A percentile compares a stretch with the other conserved stretches of the same genome.
phyloP scores from a whole-genome alignment of 495 filamentous ascomycete species.

The Astrocystis sublimbata region DNA sequence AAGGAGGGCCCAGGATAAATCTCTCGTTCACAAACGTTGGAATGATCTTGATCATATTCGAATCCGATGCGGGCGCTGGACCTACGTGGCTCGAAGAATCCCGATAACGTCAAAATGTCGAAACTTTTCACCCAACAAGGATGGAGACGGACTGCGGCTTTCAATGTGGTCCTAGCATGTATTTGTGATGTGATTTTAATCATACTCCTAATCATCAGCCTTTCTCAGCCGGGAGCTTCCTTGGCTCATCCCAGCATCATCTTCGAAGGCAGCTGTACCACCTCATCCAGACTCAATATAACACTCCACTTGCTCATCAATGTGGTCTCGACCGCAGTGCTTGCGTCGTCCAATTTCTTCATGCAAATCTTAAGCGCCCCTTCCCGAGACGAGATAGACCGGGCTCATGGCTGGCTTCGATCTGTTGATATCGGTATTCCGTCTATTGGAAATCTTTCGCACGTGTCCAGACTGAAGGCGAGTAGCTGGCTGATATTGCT shows the following conservation, averaged over 20 bases:
- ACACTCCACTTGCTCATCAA: conserved; percentile 38
- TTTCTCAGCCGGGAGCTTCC: neutral
- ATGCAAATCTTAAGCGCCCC: conserved; percentile 38
- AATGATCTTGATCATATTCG: too few species aligned
- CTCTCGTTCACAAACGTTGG: too few species aligned
- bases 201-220: neutral
- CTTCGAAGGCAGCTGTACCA: neutral
- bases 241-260: neutral
- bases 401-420: neutral
- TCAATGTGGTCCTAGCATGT: neutral
- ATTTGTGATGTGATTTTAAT: neutral
- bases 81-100: too few species aligned
- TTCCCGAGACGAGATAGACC: neutral
- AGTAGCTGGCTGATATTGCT: neutral
- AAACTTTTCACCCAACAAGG: too few species aligned
- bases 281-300: neutral
- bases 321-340: conserved; percentile 32
- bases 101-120: too few species aligned
- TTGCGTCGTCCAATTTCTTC: conserved; percentile 40
- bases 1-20: too few species aligned
- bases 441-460: neutral
- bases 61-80: too few species aligned
- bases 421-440: neutral
- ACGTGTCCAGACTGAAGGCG: neutral
- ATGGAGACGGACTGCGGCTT: neutral